Conservation (phyloP, 1,139 yeast genomes). For the Pichia sp. region DNA sequence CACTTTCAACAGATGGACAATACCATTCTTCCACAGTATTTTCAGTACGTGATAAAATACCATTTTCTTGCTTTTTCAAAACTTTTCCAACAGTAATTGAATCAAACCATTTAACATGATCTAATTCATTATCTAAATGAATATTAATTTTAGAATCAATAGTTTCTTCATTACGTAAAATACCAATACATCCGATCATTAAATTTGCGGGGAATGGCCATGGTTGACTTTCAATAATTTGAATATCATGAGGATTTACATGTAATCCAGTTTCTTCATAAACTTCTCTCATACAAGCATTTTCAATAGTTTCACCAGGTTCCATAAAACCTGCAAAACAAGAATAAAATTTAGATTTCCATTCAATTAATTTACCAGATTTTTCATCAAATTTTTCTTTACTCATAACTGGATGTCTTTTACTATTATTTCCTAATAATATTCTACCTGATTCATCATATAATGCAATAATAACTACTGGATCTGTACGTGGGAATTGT, state of each 20-base stretch:
- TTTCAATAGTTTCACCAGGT: conserved; percentile 88
- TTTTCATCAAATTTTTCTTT: conserved; percentile 5
- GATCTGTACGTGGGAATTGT: conserved; percentile 88
- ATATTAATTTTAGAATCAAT: conserved; percentile 54
- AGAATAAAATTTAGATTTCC: conserved; percentile 49
- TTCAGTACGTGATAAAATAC: neutral
- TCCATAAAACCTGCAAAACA: conserved; percentile 95
- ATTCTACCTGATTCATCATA: conserved; percentile 60
- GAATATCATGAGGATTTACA: conserved; percentile 42
- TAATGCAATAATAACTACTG: conserved; percentile 77
- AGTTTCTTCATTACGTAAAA: conserved; percentile 54
- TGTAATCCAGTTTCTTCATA: conserved; percentile 94
- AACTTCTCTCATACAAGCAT: conserved; percentile 80
- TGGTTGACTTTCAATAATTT: conserved; percentile 71
- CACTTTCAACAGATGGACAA: conserved; percentile 15
- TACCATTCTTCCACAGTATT: conserved; percentile 10
- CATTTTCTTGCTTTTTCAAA: conserved; percentile 2
- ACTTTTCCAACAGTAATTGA: conserved; percentile 37
- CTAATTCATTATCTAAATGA: conserved; percentile 78
- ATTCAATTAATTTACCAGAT: conserved; percentile 29
- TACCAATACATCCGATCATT: conserved; percentile 88
- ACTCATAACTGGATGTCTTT: conserved; percentile 27
- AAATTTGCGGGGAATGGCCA: conserved; percentile 95
- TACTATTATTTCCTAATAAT: conserved; percentile 59
- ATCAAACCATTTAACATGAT: conserved; percentile 81